phyloP scores from a whole-genome alignment of 495 filamentous ascomycete species.

The Penicillium goetzii region DNA sequence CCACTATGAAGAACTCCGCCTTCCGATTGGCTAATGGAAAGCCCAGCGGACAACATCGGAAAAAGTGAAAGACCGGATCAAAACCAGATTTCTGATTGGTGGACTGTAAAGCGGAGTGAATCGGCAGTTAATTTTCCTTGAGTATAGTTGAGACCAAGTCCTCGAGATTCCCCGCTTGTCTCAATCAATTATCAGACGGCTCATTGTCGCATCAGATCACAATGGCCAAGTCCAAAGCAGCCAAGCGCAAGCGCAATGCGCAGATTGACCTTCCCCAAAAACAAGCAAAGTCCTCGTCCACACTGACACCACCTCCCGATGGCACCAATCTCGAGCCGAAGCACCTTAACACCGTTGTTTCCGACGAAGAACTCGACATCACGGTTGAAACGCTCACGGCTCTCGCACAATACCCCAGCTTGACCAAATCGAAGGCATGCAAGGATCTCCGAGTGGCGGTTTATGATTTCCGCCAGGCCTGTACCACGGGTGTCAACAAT shows the following conservation, averaged over 20 bases:
- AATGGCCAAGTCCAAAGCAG: slow-evolving; percentile 43
- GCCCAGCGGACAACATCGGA: neutral
- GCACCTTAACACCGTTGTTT: slow-evolving; percentile 37
- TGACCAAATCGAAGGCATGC: slow-evolving; percentile 47
- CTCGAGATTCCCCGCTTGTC: neutral
- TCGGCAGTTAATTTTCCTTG: slow-evolving; percentile 1
- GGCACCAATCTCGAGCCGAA: slow-evolving; percentile 36
- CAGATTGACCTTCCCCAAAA: slow-evolving; percentile 40
- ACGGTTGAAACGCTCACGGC: slow-evolving; percentile 43
- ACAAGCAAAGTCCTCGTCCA: slow-evolving; percentile 28
- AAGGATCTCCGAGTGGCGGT: slow-evolving; percentile 45
- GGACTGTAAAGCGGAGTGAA: neutral
- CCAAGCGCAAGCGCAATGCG: slow-evolving; percentile 46
- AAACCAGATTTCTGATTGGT: neutral
- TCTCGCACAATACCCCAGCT: slow-evolving; percentile 40
- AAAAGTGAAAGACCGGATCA: neutral
- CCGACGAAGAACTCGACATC: slow-evolving; percentile 44
- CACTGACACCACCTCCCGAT: slow-evolving; percentile 39
- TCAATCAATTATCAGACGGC: neutral
- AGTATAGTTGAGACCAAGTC: neutral
- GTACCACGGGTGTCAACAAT: slow-evolving; percentile 43
- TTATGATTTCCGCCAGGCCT: slow-evolving; percentile 45
- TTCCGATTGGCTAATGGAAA: no score
- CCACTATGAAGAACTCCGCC: no score
- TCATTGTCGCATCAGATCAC: neutral